phyloP scores from a whole-genome alignment of 1,139 yeast genomes.

The Pichia sp. region DNA sequence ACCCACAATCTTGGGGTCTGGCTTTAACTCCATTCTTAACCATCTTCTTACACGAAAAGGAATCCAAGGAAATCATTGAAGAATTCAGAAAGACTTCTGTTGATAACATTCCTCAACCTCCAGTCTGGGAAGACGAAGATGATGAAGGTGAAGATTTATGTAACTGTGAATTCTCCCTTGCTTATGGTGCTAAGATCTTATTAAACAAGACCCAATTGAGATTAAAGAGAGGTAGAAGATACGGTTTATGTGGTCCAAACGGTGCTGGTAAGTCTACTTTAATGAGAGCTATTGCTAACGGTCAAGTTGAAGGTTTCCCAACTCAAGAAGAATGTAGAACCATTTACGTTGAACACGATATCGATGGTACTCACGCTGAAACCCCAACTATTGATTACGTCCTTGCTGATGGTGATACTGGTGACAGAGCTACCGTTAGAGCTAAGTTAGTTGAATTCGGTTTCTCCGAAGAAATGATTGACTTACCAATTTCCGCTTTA shows the following conservation, averaged over 20 bases:
- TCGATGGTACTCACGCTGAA: constrained; percentile 97
- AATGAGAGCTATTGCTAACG: constrained; percentile 99
- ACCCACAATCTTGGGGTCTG: constrained; percentile 88
- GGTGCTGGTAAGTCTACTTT: constrained; percentile 99
- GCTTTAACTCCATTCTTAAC: constrained; percentile 93
- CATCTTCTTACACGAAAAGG: constrained; percentile 90
- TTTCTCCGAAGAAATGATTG: constrained; percentile 89
- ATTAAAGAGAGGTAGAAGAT: constrained; percentile 99
- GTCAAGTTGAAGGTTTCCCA: constrained; percentile 99
- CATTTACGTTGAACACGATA: constrained; percentile 99
- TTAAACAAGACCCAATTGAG: constrained; percentile 99
- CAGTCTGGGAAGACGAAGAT: constrained; percentile 96
- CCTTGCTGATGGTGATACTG: constrained; percentile 49
- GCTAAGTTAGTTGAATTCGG: constrained; percentile 82
- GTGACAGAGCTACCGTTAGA: constrained; percentile 68
- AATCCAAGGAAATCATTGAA: constrained; percentile 88
- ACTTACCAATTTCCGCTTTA: constrained; percentile 90
- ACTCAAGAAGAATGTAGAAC: constrained; percentile 98
- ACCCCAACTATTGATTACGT: constrained; percentile 92
- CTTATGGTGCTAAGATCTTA: constrained; percentile 99
- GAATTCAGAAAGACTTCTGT: constrained; percentile 95
- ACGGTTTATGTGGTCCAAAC: constrained; percentile 99
- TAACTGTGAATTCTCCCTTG: constrained; percentile 99
- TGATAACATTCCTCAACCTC: constrained; percentile 97
- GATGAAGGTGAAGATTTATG: constrained; percentile 99